phyloP scores from a whole-genome alignment of 1,284 basidiomycete species.

The Ganoderma sp. region DNA sequence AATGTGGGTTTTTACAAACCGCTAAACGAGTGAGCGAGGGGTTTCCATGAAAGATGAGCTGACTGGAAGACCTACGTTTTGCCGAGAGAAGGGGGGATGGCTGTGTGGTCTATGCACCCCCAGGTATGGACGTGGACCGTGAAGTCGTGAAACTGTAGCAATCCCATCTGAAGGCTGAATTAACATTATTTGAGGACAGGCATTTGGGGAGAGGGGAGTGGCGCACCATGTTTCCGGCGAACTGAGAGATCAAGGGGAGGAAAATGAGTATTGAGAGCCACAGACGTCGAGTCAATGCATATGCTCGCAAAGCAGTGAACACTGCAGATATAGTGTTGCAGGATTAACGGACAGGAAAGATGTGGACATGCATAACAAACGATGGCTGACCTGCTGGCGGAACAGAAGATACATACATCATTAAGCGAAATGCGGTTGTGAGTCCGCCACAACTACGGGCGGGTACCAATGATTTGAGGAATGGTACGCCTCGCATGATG shows the following conservation, averaged over 20 bases:
- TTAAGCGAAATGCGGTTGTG: neutral
- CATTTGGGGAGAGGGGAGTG: neutral
- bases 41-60: neutral
- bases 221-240: neutral
- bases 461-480: neutral
- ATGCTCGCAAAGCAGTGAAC: neutral
- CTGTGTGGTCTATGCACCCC: neutral
- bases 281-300: neutral
- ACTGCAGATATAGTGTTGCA: neutral
- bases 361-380: neutral
- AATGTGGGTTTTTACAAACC: neutral
- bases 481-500: no score
- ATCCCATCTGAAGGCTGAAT: neutral
- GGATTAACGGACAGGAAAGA: neutral
- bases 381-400: neutral
- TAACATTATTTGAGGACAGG: neutral
- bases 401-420: neutral
- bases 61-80: neutral
- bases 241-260: neutral
- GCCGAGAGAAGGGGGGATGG: neutral
- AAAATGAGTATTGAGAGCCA: neutral
- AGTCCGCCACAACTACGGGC: neutral
- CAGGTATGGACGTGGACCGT: neutral
- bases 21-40: neutral
- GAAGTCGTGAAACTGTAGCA: neutral